Conservation (phyloP, 345 rosid species). For the Cardamine occulta region DNA sequence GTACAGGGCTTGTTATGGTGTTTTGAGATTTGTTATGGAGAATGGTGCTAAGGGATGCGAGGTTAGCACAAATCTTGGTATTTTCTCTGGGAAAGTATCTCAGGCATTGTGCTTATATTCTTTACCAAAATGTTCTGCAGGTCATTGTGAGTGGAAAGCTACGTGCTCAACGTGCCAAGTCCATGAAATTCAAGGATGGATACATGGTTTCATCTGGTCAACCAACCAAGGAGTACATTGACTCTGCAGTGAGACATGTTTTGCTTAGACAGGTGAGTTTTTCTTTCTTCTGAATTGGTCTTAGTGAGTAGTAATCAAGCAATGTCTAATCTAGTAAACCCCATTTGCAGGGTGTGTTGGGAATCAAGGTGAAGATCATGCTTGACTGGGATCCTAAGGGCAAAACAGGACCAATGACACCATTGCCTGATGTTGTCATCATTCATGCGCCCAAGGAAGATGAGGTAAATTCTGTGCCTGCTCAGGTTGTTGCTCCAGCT, state of each 20-base stretch:
- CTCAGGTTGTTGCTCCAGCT: constrained; percentile 14
- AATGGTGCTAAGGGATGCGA: constrained; percentile 86
- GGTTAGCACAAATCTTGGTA: constrained; percentile 42
- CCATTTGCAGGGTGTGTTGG: constrained; percentile 61
- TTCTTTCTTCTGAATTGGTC: not conserved
- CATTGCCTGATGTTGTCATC: constrained; percentile 73
- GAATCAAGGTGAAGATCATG: constrained; percentile 79
- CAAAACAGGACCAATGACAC: constrained; percentile 66
- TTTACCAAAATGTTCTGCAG: no score
- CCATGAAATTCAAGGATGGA: constrained; percentile 91
- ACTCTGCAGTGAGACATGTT: constrained; percentile 78
- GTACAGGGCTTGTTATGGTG: constrained; percentile 81
- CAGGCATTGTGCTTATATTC: no score
- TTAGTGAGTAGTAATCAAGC: not conserved
- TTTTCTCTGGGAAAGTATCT: no score
- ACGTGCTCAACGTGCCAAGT: constrained; percentile 77
- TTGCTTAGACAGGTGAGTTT: constrained; percentile 68
- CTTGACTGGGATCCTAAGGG: constrained; percentile 85
- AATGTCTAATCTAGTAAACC: not conserved
- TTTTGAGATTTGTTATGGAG: constrained; percentile 79
- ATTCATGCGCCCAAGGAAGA: constrained; percentile 85
- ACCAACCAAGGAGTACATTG: constrained; percentile 80
- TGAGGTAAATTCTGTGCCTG: not conserved
- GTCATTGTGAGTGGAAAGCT: constrained; percentile 80
- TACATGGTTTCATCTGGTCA: constrained; percentile 94